Percentiles rank a stretch among this genome's conserved stretches.
These are phyloP conservation scores for Penicillium sp. DNA, from an alignment of 2,329 filamentous ascomycete species.

Conservation along the genomic window DNA sequence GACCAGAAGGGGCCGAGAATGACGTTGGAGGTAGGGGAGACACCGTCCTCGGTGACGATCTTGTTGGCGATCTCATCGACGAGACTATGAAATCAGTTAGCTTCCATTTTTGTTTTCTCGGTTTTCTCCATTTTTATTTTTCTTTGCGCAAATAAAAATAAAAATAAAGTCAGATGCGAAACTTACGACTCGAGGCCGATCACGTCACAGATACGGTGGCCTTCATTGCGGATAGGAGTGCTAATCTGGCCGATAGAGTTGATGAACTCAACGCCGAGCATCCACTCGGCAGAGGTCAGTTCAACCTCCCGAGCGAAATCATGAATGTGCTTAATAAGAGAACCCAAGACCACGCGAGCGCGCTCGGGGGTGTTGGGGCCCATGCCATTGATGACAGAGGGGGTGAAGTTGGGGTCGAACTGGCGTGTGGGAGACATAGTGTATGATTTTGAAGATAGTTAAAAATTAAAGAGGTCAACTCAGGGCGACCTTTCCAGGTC, in stretches of 20 bases:
- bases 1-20: slow-evolving; percentile 75
- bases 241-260: slow-evolving; percentile 65
- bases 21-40: slow-evolving; percentile 61
- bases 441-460: not conserved
- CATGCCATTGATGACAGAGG: slow-evolving; percentile 64
- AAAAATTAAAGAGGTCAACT: not conserved
- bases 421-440: slow-evolving; percentile 19
- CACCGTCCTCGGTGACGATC: slow-evolving; percentile 51
- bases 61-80: slow-evolving; percentile 73
- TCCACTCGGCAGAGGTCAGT: slow-evolving; percentile 68
- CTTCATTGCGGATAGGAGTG: slow-evolving; percentile 62
- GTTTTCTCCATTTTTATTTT: not conserved
- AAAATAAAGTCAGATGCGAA: not conserved
- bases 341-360: slow-evolving; percentile 54
- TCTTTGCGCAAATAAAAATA: not conserved
- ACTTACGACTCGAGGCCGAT: slow-evolving; percentile 58
- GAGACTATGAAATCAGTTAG: slow-evolving; percentile 40
- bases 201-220: slow-evolving; percentile 63
- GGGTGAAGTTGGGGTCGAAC: slow-evolving; percentile 64
- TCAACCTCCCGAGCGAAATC: slow-evolving; percentile 71
- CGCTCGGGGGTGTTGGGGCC: slow-evolving; percentile 59
- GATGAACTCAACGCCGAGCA: slow-evolving; percentile 64
- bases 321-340: slow-evolving; percentile 63
- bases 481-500: slow-evolving; percentile 8
- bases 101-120: not conserved